Conservation (phyloP, 331 rosid species). For the Rosa hybrid region DNA sequence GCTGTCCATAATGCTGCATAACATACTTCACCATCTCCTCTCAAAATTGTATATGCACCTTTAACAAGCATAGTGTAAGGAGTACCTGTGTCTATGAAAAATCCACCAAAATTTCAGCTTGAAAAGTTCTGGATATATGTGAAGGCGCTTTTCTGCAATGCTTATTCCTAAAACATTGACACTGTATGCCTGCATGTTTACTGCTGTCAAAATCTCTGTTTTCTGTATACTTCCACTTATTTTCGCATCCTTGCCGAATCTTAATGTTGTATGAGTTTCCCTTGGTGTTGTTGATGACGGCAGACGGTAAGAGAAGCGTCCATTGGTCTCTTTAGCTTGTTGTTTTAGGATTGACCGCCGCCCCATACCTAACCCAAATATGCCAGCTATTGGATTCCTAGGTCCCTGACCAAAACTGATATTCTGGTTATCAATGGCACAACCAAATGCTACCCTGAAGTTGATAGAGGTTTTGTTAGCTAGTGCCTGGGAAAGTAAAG, state of each 20-base stretch:
- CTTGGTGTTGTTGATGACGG: neutral
- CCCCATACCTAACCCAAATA: slow-evolving; percentile 23
- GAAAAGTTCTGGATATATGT: neutral
- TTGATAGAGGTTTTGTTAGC: neutral
- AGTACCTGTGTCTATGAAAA: slow-evolving; percentile 10
- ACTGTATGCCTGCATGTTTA: neutral
- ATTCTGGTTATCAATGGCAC: slow-evolving; percentile 13
- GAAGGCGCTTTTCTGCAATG: neutral
- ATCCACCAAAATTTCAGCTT: slow-evolving; percentile 7
- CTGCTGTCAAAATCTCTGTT: neutral
- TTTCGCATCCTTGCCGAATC: slow-evolving; percentile 12
- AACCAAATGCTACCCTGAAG: neutral
- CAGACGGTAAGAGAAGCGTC: slow-evolving; percentile 12
- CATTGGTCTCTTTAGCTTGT: neutral
- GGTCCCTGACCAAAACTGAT: neutral
- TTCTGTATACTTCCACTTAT: neutral
- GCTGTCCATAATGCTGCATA: too few relatives aligned
- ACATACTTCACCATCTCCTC: slow-evolving; percentile 2
- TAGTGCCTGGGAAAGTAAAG: neutral
- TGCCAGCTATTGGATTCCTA: slow-evolving; percentile 11
- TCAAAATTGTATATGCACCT: neutral
- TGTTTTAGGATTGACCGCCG: slow-evolving; percentile 3
- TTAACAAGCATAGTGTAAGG: slow-evolving; percentile 2
- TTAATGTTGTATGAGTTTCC: neutral
- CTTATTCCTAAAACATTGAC: neutral